Base-by-base conservation (phyloP, 495 filamentous ascomycete genomes). In the Viridothelium virens region DNA sequence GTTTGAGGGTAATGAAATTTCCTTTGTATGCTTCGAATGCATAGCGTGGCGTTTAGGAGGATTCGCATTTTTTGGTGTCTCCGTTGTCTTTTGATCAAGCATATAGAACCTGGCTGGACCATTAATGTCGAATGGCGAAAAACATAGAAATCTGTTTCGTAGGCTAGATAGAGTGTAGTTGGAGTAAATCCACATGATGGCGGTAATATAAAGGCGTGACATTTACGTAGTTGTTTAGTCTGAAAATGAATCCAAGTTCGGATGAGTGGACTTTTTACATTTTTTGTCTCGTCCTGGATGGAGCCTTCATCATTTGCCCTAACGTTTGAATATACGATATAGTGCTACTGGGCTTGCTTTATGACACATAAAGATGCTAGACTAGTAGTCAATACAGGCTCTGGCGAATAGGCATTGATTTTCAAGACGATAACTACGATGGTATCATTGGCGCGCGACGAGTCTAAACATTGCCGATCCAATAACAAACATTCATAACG, bases 41-140 rank as follows among this genome's bases (percentile, higher is more conserved):
- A 53, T 53, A 53, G 48, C 48, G 48, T 2, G 48, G 48, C 12
- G 12, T 16, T 16, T 0, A 0, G 48, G 10, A 53, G 5, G 11
- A 11, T 53, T 25, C 2, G 48, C 48, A 53, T 53, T 5, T 53
- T 18, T 1, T 53, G 48, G 48, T n/a, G 48, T 53, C 16, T 16
- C 14, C 41, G 25, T 1, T 25, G 25, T 25, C n/a, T 53, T 18
- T 5, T 18, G 48, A 5, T 25, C 5, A n/a, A 53, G n/a, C n/a
- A n/a, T 14, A 53, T 53, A 53, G 48, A 53, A 53, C 18, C 48
- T 53, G 48, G 48, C 48, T 53, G 48, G 48, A 25, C 48, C 48
- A 53, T 25, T 53, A 53, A 53, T 53, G 48, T 53, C 48, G 2
- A 53, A 53, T 53, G 18, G 11, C 5, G 48, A 18, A 25, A 25